These are phyloP conservation scores for Euphrasia confusa DNA, from an alignment of 257 asterid species.

Conservation along the genomic window DNA sequence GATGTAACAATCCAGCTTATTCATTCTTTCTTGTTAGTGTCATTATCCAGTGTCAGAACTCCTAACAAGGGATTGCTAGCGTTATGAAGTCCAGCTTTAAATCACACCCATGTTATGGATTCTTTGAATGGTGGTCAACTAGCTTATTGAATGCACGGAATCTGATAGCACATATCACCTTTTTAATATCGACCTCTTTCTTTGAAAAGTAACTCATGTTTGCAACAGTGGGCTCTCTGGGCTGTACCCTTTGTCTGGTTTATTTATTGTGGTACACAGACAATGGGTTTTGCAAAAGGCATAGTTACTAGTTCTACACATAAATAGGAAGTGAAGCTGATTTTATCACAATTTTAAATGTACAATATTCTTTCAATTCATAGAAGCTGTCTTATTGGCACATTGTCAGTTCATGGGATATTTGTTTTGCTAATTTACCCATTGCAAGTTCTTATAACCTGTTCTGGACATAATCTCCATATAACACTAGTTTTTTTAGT, in stretches of 20 bases:
- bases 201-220: slow-evolving; percentile 12
- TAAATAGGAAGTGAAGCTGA: slow-evolving; percentile 17
- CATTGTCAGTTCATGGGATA: background rate
- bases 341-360: slow-evolving; percentile 1
- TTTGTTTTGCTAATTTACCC: slow-evolving; percentile 8
- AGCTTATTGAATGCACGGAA: slow-evolving; percentile 5
- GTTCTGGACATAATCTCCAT: background rate
- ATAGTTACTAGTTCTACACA: slow-evolving; percentile 9
- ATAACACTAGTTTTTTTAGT: slow-evolving; percentile 14
- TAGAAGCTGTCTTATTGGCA: slow-evolving; percentile 15
- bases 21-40: slow-evolving; percentile 9
- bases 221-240: slow-evolving; percentile 4
- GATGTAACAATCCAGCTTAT: background rate
- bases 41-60: background rate
- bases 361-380: slow-evolving; percentile 3
- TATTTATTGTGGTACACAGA: slow-evolving; percentile 11
- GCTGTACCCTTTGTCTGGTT: slow-evolving; percentile 1
- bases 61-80: background rate
- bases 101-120: slow-evolving; percentile 18
- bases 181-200: background rate
- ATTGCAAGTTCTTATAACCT: background rate
- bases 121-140: slow-evolving; percentile 1
- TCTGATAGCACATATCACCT: slow-evolving; percentile 4
- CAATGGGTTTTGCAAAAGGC: slow-evolving; percentile 9
- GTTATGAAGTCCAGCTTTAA: slow-evolving; percentile 3